A percentile compares a stretch with the other conserved stretches of the same genome.
Evolutionary conservation across 345 rosid species (phyloP).

Genomic region (Geranium brycei): DNA sequence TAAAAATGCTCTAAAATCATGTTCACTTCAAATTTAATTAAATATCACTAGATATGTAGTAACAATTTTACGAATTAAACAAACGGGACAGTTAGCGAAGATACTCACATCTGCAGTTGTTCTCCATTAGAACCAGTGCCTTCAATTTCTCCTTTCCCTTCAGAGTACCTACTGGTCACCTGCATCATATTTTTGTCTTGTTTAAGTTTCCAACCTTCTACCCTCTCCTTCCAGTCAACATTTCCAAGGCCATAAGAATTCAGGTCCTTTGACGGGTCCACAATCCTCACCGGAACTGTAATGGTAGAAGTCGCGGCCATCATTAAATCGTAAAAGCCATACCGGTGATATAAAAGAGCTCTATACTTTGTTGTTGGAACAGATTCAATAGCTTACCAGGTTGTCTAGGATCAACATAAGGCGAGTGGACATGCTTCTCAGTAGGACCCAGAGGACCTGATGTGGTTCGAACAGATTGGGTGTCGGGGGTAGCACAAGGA

Average conservation of each 20-base stretch:
- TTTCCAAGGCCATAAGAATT: slow-evolving; percentile 94
- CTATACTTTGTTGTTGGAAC: too few relatives aligned
- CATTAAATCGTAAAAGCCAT: neutral
- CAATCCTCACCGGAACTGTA: slow-evolving; percentile 90
- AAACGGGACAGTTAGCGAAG: too few relatives aligned
- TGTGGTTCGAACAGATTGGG: slow-evolving; percentile 85
- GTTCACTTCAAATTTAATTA: too few relatives aligned
- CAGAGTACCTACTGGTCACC: slow-evolving; percentile 47
- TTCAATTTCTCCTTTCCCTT: slow-evolving; percentile 91
- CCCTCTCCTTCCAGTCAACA: slow-evolving; percentile 99
- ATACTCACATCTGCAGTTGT: slow-evolving; percentile 81
- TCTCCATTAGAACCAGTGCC: slow-evolving; percentile 98
- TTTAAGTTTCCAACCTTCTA: slow-evolving; percentile 97
- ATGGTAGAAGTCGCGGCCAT: slow-evolving; percentile 12
- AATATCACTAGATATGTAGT: too few relatives aligned
- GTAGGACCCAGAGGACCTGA: slow-evolving; percentile 95
- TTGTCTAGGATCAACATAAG: slow-evolving; percentile 89
- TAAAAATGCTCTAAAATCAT: too few relatives aligned
- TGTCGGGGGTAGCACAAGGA: slow-evolving; percentile 71
- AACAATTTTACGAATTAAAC: too few relatives aligned
- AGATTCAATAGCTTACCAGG: slow-evolving; percentile 42
- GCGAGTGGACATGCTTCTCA: slow-evolving; percentile 64
- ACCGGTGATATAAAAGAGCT: too few relatives aligned
- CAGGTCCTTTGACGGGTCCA: slow-evolving; percentile 97
- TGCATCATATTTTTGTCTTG: slow-evolving; percentile 86